phyloP scores from a whole-genome alignment of 345 rosid species.

The Balakata baccata region DNA sequence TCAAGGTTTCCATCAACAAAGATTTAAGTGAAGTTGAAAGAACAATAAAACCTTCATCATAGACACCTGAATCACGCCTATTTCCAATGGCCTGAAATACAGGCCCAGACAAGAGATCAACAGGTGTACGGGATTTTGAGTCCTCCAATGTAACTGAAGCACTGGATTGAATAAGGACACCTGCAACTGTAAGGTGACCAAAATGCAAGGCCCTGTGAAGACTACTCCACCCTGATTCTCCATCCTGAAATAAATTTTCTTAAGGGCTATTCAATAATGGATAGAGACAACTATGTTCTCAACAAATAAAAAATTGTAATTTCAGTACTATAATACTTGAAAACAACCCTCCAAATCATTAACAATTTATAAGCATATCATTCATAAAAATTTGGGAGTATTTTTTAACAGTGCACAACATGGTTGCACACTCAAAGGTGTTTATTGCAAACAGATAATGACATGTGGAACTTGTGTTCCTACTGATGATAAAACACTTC shows the following conservation, averaged over 20 bases:
- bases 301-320: not conserved
- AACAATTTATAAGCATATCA: not conserved
- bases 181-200: conserved; percentile 97
- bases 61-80: conserved; percentile 50
- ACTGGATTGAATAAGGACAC: conserved; percentile 70
- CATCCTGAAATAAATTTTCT: conserved; percentile 58
- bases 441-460: not conserved
- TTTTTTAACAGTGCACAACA: not conserved
- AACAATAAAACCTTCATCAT: conserved; percentile 18
- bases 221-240: conserved; percentile 99
- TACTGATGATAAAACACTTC: not conserved
- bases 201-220: conserved; percentile 96
- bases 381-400: not conserved
- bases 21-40: conserved; percentile 7
- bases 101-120: conserved; percentile 91
- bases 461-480: not conserved
- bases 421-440: not conserved
- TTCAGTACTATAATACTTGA: not conserved
- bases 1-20: conserved; percentile 8
- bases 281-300: not conserved
- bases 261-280: conserved; percentile 8
- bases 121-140: conserved; percentile 65
- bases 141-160: conserved; percentile 74
- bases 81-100: conserved; percentile 61
- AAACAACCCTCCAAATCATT: not conserved